Evolutionary conservation across 441 rosid species (phyloP).

Genomic region (Syzygium syzygioides): DNA sequence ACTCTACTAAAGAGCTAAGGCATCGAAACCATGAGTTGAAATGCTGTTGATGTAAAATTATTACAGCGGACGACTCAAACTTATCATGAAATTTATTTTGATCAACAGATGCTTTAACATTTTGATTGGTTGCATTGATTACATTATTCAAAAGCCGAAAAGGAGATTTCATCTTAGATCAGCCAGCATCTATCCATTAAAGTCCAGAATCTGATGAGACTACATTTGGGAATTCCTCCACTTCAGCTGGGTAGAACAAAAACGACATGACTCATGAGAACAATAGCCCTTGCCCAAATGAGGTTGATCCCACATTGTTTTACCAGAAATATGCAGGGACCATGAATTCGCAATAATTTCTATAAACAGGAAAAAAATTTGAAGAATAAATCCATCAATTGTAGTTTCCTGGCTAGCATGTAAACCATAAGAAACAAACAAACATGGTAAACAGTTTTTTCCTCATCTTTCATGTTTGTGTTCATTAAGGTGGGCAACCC

Average conservation of each 20-base stretch:
- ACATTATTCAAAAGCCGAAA: not conserved
- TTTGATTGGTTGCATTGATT: not conserved
- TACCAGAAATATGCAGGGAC: not conserved
- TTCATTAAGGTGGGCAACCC: not conserved
- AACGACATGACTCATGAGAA: not conserved
- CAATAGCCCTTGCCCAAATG: not conserved
- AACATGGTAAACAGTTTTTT: not conserved
- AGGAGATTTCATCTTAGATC: not conserved
- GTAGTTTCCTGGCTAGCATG: not conserved
- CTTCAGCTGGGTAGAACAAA: not conserved
- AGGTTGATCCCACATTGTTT: not conserved
- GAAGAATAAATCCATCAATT: not conserved
- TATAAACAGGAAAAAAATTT: not conserved
- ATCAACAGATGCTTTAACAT: not conserved
- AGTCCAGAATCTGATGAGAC: not conserved
- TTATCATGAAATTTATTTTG: not conserved
- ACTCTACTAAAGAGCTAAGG: not conserved
- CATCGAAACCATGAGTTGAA: not conserved
- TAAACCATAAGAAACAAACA: not conserved
- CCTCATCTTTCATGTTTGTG: not conserved
- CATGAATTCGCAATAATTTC: not conserved
- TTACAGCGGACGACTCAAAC: not conserved
- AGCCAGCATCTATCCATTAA: not conserved
- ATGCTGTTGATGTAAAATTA: not conserved
- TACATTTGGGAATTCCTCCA: not conserved